Conservation (phyloP, 345 rosid genomes). For the Citrus australasica region DNA sequence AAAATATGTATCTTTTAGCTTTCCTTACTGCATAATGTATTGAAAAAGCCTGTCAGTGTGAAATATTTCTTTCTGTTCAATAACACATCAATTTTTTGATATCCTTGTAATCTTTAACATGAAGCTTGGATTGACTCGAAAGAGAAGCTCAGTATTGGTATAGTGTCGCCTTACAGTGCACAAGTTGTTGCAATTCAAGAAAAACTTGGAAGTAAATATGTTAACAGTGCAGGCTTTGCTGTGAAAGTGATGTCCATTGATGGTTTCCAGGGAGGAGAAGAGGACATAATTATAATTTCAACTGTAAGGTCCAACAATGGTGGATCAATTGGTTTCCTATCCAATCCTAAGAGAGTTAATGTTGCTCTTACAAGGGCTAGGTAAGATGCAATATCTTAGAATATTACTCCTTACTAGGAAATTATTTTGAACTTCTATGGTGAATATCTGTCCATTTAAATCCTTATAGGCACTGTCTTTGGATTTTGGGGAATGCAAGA, state of each 20-base stretch:
- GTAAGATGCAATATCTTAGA: too few relatives aligned
- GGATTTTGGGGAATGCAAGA: conserved; percentile 45
- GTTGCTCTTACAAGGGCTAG: conserved; percentile 38
- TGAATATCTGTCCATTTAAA: too few relatives aligned
- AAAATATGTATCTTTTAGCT: too few relatives aligned
- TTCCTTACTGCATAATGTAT: too few relatives aligned
- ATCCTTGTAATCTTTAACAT: background rate
- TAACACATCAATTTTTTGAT: too few relatives aligned
- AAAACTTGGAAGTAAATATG: conserved; percentile 23
- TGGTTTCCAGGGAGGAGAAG: conserved; percentile 34
- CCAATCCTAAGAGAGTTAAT: conserved; percentile 20
- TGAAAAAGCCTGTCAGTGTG: too few relatives aligned
- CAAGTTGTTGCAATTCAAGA: conserved; percentile 36
- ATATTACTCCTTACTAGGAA: too few relatives aligned
- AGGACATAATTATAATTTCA: conserved; percentile 27
- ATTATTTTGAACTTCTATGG: too few relatives aligned
- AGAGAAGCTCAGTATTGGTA: conserved; percentile 30
- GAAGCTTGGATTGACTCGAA: conserved; percentile 30
- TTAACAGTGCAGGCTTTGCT: conserved; percentile 15
- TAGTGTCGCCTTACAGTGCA: conserved; percentile 40
- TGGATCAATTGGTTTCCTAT: conserved; percentile 24
- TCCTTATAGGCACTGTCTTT: too few relatives aligned
- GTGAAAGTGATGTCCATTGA: conserved; percentile 29
- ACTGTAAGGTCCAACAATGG: conserved; percentile 23
- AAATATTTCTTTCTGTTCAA: too few relatives aligned